Evolutionary conservation across 208 protist species (phyloP).

Genomic region (Angomonas ambiguus): DNA sequence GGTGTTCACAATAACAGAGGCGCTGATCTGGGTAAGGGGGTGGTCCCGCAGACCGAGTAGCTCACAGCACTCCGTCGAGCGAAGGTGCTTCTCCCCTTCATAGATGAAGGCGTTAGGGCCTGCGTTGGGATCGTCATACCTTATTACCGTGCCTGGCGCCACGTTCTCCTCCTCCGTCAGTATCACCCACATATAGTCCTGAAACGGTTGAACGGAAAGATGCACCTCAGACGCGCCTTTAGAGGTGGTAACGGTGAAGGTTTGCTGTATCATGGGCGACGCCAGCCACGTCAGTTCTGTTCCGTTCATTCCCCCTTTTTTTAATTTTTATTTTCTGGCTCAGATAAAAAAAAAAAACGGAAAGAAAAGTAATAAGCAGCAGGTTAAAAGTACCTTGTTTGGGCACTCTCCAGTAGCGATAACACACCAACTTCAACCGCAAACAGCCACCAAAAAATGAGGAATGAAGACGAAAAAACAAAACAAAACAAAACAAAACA

Average conservation of each 20-base stretch:
- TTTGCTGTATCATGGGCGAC: conserved; percentile 19
- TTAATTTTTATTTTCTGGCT: not conserved
- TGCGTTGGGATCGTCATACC: conserved; percentile 25
- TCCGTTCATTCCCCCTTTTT: not conserved
- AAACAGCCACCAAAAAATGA: too few relatives aligned
- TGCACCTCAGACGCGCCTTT: conserved; percentile 22
- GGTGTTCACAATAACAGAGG: conserved; percentile 42
- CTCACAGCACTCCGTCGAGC: conserved; percentile 39
- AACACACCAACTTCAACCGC: too few relatives aligned
- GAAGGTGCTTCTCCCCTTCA: conserved; percentile 20
- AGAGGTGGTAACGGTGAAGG: conserved; percentile 8
- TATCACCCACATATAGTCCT: conserved; percentile 59
- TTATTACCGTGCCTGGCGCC: conserved; percentile 63
- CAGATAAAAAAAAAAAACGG: conserved; percentile 8
- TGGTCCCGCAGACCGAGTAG: conserved; percentile 76
- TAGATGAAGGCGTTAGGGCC: conserved; percentile 26
- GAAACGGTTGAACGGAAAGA: conserved; percentile 58
- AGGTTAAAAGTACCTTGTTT: too few relatives aligned
- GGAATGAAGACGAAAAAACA: conserved; percentile 2
- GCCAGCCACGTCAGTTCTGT: conserved; percentile 7
- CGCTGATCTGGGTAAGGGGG: conserved; percentile 68
- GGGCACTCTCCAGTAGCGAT: too few relatives aligned
- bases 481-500: not conserved
- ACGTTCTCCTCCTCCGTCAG: conserved; percentile 66
- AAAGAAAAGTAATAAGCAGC: too few relatives aligned